phyloP scores from a whole-genome alignment of 1,284 basidiomycete species.

The Hemileia vastatrix region DNA sequence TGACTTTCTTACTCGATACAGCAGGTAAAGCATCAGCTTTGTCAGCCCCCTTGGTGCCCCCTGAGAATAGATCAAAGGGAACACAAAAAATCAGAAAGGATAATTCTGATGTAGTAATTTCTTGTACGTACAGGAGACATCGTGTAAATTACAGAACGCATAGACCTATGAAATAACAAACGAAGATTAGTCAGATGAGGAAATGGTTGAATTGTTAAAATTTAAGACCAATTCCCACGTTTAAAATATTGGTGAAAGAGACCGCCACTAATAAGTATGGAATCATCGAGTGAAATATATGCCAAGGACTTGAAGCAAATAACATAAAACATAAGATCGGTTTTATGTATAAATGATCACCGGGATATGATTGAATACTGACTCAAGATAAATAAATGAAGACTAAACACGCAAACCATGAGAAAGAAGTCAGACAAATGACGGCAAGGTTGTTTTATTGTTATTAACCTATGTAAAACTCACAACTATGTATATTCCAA shows the following conservation, averaged over 20 bases:
- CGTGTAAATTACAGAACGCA: slow-evolving; percentile 89
- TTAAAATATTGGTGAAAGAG: slow-evolving; percentile 80
- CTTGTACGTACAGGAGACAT: slow-evolving; percentile 42
- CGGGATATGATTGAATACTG: slow-evolving; percentile 1
- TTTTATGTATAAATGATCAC: too few species aligned
- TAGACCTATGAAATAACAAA: slow-evolving; percentile 83
- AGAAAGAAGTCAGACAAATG: not conserved
- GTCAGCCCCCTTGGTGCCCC: slow-evolving; percentile 94
- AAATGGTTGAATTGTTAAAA: too few species aligned
- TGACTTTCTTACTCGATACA: slow-evolving; percentile 64
- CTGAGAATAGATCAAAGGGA: too few species aligned
- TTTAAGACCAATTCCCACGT: too few species aligned
- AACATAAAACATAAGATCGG: too few species aligned
- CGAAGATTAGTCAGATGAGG: too few species aligned
- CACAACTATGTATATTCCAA: slow-evolving; percentile 50
- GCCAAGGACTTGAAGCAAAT: slow-evolving; percentile 68
- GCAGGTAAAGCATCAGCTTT: slow-evolving; percentile 89
- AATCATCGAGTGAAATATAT: slow-evolving; percentile 70
- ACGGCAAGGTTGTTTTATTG: too few species aligned
- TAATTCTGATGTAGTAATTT: not conserved
- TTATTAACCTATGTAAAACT: too few species aligned
- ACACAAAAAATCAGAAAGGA: not conserved
- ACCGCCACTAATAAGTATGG: slow-evolving; percentile 58
- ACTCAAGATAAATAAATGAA: slow-evolving; percentile 22
- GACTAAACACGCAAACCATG: not conserved